These are phyloP conservation scores for Nitzschia sp. DNA, from an alignment of 108 stramenopile species.

Conservation along the genomic window DNA sequence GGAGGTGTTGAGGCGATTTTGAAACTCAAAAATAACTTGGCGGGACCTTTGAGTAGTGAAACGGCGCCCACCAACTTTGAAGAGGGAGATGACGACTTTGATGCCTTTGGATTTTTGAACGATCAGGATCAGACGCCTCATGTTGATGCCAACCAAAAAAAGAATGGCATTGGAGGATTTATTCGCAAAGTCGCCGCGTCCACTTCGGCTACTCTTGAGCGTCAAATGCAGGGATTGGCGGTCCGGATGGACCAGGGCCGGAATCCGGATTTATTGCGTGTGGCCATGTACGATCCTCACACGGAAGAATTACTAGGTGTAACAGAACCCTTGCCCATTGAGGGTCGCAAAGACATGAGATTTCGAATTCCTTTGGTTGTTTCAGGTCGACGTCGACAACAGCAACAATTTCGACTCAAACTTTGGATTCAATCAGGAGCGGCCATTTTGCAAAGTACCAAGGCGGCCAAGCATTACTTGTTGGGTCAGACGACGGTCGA, in stretches of 20 bases:
- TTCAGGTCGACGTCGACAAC: background rate
- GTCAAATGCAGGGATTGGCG: conserved; percentile 62
- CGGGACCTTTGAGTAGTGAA: background rate
- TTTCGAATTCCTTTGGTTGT: background rate
- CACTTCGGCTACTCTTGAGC: conserved; percentile 60
- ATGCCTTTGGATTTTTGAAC: conserved; percentile 44
- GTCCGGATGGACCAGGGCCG: conserved; percentile 74
- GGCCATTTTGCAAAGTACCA: conserved; percentile 18
- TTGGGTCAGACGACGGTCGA: conserved; percentile 32
- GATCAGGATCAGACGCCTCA: conserved; percentile 10
- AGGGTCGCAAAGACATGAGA: background rate
- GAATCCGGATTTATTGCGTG: conserved; percentile 67
- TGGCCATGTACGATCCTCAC: conserved; percentile 55
- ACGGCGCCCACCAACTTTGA: conserved; percentile 4
- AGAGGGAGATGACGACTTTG: conserved; percentile 24
- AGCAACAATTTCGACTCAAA: background rate
- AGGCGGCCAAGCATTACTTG: conserved; percentile 12
- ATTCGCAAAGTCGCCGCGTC: conserved; percentile 62
- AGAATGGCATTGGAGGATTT: conserved; percentile 38
- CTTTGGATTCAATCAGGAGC: conserved; percentile 59
- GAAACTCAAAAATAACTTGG: conserved; percentile 30
- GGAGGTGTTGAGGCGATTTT: conserved; percentile 73
- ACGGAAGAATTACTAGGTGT: conserved; percentile 30
- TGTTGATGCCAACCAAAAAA: background rate
- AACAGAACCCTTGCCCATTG: conserved; percentile 37